A percentile compares a stretch with the other conserved stretches of the same genome.
These are phyloP conservation scores for Kernera saxatilis DNA, from an alignment of 345 rosid genomes.

Conservation along the genomic window DNA sequence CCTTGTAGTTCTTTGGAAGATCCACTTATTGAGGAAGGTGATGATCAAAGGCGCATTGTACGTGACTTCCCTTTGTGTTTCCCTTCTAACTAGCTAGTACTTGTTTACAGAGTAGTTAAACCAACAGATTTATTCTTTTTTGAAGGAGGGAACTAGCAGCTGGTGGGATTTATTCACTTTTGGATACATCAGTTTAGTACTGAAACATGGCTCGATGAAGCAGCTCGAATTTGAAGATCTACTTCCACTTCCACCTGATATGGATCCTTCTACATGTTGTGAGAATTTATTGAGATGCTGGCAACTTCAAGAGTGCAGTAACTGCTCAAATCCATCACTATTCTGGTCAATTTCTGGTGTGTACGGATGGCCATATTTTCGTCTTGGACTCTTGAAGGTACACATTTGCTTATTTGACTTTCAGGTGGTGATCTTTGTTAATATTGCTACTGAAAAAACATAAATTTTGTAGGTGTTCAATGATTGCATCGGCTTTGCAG, in stretches of 20 bases:
- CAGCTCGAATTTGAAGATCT: conserved; percentile 86
- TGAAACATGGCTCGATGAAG: conserved; percentile 58
- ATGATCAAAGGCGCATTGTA: conserved; percentile 36
- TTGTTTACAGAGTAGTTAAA: conserved; percentile 5
- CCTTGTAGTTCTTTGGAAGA: conserved; percentile 60
- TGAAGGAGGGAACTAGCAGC: conserved; percentile 43
- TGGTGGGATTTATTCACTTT: conserved; percentile 63
- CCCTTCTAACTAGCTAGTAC: not conserved
- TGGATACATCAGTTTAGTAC: conserved; percentile 49
- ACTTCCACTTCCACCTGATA: conserved; percentile 60
- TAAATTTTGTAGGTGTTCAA: conserved; percentile 53
- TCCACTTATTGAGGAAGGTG: conserved; percentile 46
- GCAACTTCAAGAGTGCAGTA: conserved; percentile 44
- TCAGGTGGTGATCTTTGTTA: not conserved
- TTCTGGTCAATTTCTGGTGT: conserved; percentile 66
- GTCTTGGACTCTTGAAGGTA: conserved; percentile 83
- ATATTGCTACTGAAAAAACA: not conserved
- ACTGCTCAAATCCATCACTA: conserved; percentile 45
- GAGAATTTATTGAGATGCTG: conserved; percentile 51
- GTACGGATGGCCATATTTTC: conserved; percentile 78
- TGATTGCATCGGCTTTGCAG: conserved; percentile 76
- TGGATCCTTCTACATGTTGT: conserved; percentile 73
- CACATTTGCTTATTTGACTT: conserved; percentile 7
- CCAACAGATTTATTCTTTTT: not conserved
- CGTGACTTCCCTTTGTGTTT: not conserved